These are phyloP conservation scores for Pythium grandisporangium DNA, from an alignment of 352 stramenopile species.

Conservation along the genomic window DNA sequence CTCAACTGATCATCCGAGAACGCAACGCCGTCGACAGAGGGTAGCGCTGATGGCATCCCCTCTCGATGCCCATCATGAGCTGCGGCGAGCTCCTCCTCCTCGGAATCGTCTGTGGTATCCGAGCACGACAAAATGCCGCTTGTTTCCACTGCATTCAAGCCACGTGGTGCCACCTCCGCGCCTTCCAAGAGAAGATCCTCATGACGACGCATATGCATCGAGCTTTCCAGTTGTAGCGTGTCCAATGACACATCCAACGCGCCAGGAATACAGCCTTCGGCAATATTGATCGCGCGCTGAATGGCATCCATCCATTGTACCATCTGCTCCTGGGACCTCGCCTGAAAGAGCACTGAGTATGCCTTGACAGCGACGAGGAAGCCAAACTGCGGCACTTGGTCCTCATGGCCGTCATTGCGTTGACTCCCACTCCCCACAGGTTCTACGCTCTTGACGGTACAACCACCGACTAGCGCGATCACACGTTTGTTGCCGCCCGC, in stretches of 20 bases:
- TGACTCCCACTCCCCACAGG: too few species aligned
- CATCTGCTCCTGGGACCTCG: slow-evolving; percentile 30
- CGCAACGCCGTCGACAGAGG: too few species aligned
- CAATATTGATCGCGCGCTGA: slow-evolving; percentile 60
- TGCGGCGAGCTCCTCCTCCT: slow-evolving; percentile 7
- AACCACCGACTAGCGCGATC: slow-evolving; percentile 31
- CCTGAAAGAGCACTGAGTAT: slow-evolving; percentile 62
- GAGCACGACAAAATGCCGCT: too few species aligned
- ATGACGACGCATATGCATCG: slow-evolving; percentile 36
- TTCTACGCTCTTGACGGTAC: slow-evolving; percentile 48
- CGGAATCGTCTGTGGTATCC: slow-evolving; percentile 9
- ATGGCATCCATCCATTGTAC: slow-evolving; percentile 50
- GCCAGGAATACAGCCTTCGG: slow-evolving; percentile 41
- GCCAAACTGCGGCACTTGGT: slow-evolving; percentile 52
- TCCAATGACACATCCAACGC: slow-evolving; percentile 37
- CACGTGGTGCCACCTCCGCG: slow-evolving; percentile 3
- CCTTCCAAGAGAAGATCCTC: slow-evolving; percentile 9
- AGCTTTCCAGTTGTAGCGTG: slow-evolving; percentile 36
- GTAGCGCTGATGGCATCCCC: too few species aligned
- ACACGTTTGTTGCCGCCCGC: slow-evolving; percentile 23
- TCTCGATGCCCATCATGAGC: too few species aligned
- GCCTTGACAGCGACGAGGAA: slow-evolving; percentile 57
- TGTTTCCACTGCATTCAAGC: too few species aligned
- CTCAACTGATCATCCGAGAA: slow-evolving; percentile 32
- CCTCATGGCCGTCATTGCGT: too few species aligned